These are phyloP conservation scores for Xylaria sp. DNA, from an alignment of 2,329 filamentous ascomycete genomes.

Conservation along the genomic window DNA sequence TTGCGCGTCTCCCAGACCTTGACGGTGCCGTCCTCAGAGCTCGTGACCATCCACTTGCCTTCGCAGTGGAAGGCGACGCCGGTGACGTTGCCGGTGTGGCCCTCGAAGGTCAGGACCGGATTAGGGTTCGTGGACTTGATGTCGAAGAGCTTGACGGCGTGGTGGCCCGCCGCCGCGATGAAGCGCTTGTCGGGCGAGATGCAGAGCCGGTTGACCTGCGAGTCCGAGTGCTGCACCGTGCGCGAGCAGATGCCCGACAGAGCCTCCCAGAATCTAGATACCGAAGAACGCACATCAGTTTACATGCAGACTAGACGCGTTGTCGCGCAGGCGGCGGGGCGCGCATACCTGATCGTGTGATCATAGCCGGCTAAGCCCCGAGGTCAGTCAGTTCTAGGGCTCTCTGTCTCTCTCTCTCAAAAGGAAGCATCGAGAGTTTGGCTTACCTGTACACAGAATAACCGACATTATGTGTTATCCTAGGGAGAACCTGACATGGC, in stretches of 20 bases:
- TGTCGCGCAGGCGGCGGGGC: conserved; percentile 1
- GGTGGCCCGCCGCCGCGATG: conserved; percentile 81
- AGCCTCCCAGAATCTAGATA: conserved; percentile 85
- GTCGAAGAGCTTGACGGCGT: conserved; percentile 96
- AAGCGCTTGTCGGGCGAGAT: conserved; percentile 98
- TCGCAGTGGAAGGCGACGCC: conserved; percentile 98
- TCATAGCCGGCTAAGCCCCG: conserved; percentile 66
- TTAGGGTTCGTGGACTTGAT: conserved; percentile 99
- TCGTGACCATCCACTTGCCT: conserved; percentile 99
- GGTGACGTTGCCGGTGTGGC: conserved; percentile 94
- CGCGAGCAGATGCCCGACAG: conserved; percentile 97
- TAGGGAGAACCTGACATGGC: conserved; percentile 22
- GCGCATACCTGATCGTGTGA: conserved; percentile 68
- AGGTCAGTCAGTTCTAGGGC: conserved; percentile 33
- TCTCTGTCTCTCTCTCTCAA: background rate
- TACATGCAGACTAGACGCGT: background rate
- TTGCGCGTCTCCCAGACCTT: conserved; percentile 96
- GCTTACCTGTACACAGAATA: conserved; percentile 70
- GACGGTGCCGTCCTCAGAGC: conserved; percentile 94
- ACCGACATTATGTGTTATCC: conserved; percentile 63
- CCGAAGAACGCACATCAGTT: background rate
- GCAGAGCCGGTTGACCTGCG: conserved; percentile 96
- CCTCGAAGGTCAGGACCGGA: conserved; percentile 91
- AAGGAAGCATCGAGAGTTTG: conserved; percentile 2
- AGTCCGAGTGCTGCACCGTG: conserved; percentile 97